These are phyloP conservation scores for Raffaelea arxii DNA, from an alignment of 2,329 filamentous ascomycete genomes.

Conservation along the genomic window DNA sequence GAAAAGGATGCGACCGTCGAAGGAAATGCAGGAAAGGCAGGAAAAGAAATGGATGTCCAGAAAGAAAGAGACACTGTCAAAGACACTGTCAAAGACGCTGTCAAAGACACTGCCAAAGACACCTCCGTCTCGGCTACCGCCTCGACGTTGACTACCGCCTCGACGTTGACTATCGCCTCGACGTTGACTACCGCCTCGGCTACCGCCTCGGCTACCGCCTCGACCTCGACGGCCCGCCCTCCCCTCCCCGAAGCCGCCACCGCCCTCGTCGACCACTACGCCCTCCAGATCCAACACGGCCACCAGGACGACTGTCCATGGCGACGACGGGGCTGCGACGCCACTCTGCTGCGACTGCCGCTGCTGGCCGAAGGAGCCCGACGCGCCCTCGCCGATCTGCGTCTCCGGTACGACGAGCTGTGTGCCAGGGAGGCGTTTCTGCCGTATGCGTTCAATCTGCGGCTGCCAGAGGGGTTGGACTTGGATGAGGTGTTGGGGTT, in stretches of 20 bases:
- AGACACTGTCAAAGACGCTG: background rate
- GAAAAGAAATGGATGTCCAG: too few relatives aligned
- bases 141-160: constrained; percentile 39
- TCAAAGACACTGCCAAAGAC: background rate
- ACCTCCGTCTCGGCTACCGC: constrained; percentile 28
- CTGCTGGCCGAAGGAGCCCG: constrained; percentile 55
- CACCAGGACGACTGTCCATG: constrained; percentile 80
- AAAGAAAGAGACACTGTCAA: background rate
- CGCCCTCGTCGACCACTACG: constrained; percentile 68
- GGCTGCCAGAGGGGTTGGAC: constrained; percentile 42
- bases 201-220: constrained; percentile 28
- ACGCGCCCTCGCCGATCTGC: constrained; percentile 46
- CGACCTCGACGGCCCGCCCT: constrained; percentile 29
- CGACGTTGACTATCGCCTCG: constrained; percentile 40
- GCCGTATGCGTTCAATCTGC: constrained; percentile 52
- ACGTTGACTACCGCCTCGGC: constrained; percentile 41
- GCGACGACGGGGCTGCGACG: constrained; percentile 79
- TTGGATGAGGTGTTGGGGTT: constrained; percentile 39
- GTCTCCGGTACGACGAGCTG: constrained; percentile 56
- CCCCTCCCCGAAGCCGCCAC: constrained; percentile 20
- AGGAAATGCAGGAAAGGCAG: too few relatives aligned
- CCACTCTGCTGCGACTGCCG: constrained; percentile 50
- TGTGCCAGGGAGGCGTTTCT: constrained; percentile 43
- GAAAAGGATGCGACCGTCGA: constrained; percentile 28
- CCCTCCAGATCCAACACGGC: constrained; percentile 59